Base-by-base conservation (phyloP, 2,329 filamentous ascomycete species). In the Calonectria henricotiae region DNA sequence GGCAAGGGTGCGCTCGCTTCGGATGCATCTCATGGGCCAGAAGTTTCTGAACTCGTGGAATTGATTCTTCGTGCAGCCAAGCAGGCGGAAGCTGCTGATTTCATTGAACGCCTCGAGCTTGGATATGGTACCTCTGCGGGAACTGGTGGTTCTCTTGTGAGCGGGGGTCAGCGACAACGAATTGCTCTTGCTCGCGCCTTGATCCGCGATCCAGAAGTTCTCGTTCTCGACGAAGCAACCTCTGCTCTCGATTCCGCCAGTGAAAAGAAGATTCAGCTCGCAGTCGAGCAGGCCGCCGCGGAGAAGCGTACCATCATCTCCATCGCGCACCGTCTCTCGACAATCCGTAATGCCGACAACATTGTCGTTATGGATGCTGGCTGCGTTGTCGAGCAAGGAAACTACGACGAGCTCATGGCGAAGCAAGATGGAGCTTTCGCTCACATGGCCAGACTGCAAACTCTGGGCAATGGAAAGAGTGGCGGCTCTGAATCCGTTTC, bases 351-450 rank as follows among this genome's bases (percentile, higher is more conserved):
- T 67, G 91, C 91, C 0, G 89, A 93, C 74, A 88, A 89, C 69
- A 93, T 93, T 68, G 83, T 93, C 27, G 91, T 93, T n/a, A 85
- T 93, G 77, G 84, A 88, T 13, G 83, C 87, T 65, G 91, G 91
- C 0, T 79, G 84, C 49, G 85, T 91, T 4, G 82, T 90, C 17
- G 91, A 93, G 78, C 85, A 90, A 76, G 91, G 91, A 0, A 89
- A 86, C 0, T 91, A 93, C 64, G 82, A 88, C 3, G 86, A 90
- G 51, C 84, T 93, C 4, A 83, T 93, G 68, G 79, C 82, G 2
- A 81, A 83, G n/a, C 78, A 89, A n/a, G 66, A 73, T 6, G 80
- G 83, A 3, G 79, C 89, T 15, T 91, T 91, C 71, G 83, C 83
- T 17, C 82, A 82, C 35, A 83, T 91, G 61, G 89, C 90, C 2